Evolutionary conservation across 2,329 filamentous ascomycete genomes (phyloP), one percentile per base, ranked within the genome.

Genomic region (Trichoderma aggressivum): DNA sequence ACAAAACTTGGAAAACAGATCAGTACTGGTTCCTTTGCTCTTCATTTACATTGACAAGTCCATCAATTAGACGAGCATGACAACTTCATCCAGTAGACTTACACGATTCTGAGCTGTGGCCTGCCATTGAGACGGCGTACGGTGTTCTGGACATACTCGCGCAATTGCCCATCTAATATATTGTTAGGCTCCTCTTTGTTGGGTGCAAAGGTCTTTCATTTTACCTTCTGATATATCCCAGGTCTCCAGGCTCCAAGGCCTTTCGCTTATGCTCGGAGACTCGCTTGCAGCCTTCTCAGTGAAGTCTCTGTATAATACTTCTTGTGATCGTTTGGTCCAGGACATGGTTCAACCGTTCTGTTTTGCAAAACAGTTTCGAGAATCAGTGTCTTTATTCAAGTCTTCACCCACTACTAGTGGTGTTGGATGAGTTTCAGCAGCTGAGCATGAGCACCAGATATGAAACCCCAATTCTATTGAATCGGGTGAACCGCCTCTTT

Each of bases 91-190:
- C 3, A 21, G 32, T 18, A 26, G 34, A 74, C 77, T 78, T 75
- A 78, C 77, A 79, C 74, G 39, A 79, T 76, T 43, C 77, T 77
- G 66, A 79, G 66, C n/a, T 50, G 74, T 2, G 77, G 78, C 39
- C 70, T 74, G 36, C 71, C 71, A 4, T 55, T 75, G 6, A 79
- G 73, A 66, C 75, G 75, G 32, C 62, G 65, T 26, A 75, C 72
- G 24, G 65, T 75, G 1, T 70, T 70, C 30, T 78, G 75, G 6
- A 75, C 62, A 47, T 74, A 74, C 77, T 78, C 79, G 60, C 71
- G 76, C 28, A 76, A 74, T 66, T 75, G 74, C 43, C 56, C 60
- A 59, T 70, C 68, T 70, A 34, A 5, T 8, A 3, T 7, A 32
- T 6, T 32, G 16, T 61, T 30, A 65, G 50, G 0, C 6, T 50